Percentiles rank a stretch among this genome's conserved stretches.
These are phyloP conservation scores for Dactylonectria macrodidyma DNA, from an alignment of 2,329 filamentous ascomycete species.

Conservation along the genomic window DNA sequence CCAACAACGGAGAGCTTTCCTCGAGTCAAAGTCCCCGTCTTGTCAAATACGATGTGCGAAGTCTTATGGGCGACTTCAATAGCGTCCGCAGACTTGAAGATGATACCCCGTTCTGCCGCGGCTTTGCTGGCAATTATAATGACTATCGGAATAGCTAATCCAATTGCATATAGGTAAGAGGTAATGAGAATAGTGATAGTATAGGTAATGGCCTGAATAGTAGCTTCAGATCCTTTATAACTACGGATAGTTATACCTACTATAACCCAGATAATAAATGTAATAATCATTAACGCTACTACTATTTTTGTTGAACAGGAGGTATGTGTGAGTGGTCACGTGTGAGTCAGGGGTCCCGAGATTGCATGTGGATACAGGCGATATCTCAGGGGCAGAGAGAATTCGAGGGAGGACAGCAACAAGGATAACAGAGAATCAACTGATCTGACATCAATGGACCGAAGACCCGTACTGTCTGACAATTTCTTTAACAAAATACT, in stretches of 20 bases:
- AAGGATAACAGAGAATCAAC: no score
- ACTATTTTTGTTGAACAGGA: slow-evolving; percentile 56
- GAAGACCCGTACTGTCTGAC: no score
- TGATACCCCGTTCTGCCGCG: slow-evolving; percentile 74
- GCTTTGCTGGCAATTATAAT: slow-evolving; percentile 79
- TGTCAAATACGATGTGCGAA: slow-evolving; percentile 82
- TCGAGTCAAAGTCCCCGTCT: slow-evolving; percentile 80
- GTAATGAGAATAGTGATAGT: slow-evolving; percentile 81
- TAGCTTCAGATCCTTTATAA: slow-evolving; percentile 63
- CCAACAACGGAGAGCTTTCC: slow-evolving; percentile 64
- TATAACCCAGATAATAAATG: slow-evolving; percentile 76
- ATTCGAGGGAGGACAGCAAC: no score
- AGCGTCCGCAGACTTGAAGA: slow-evolving; percentile 77
- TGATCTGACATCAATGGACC: no score
- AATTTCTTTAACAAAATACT: no score
- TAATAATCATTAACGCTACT: slow-evolving; percentile 68
- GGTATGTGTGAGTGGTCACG: no score
- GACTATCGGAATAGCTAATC: slow-evolving; percentile 83
- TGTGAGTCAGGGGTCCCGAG: no score
- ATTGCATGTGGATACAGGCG: no score
- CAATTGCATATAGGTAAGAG: slow-evolving; percentile 85
- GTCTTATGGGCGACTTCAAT: slow-evolving; percentile 75
- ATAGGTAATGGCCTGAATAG: slow-evolving; percentile 77
- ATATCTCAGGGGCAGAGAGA: no score
- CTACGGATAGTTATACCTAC: slow-evolving; percentile 63